A percentile compares a stretch with the other conserved stretches of the same genome.
phyloP scores from a whole-genome alignment of 441 rosid genomes.

The Daphne laureola region DNA sequence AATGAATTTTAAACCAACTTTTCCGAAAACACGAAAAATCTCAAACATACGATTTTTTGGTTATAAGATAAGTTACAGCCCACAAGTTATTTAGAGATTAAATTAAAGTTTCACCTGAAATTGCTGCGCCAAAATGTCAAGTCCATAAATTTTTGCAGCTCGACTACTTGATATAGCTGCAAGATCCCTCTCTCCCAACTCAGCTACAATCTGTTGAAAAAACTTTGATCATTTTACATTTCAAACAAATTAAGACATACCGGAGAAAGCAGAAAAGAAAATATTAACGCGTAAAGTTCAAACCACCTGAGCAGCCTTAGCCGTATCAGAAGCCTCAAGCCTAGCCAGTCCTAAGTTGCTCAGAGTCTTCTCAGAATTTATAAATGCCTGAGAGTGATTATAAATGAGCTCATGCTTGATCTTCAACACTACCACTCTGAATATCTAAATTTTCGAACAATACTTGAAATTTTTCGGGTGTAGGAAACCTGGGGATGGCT shows the following conservation, averaged over 20 bases:
- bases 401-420: too few relatives aligned
- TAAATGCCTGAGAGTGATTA: constrained; percentile 57
- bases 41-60: background rate
- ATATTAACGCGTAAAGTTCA: constrained; percentile 6
- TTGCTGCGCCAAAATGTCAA: constrained; percentile 63
- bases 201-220: constrained; percentile 46
- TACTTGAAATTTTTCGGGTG: constrained; percentile 1
- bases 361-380: constrained; percentile 69
- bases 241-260: background rate
- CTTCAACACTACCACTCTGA: background rate
- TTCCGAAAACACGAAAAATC: constrained; percentile 1
- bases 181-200: constrained; percentile 40
- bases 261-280: constrained; percentile 1
- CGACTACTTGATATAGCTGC: constrained; percentile 90
- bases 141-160: constrained; percentile 86
- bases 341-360: constrained; percentile 49
- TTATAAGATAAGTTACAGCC: constrained; percentile 2
- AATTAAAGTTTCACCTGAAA: constrained; percentile 46
- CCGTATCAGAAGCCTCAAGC: constrained; percentile 66
- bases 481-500: constrained; percentile 86
- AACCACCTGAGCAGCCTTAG: constrained; percentile 89
- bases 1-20: background rate
- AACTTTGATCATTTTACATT: background rate
- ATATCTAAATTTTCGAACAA: background rate
- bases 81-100: background rate